Evolutionary conservation across 805 yeast genomes (phyloP), one percentile per base, ranked within the genome.

Genomic region (Wickerhamiella hasegawae): DNA sequence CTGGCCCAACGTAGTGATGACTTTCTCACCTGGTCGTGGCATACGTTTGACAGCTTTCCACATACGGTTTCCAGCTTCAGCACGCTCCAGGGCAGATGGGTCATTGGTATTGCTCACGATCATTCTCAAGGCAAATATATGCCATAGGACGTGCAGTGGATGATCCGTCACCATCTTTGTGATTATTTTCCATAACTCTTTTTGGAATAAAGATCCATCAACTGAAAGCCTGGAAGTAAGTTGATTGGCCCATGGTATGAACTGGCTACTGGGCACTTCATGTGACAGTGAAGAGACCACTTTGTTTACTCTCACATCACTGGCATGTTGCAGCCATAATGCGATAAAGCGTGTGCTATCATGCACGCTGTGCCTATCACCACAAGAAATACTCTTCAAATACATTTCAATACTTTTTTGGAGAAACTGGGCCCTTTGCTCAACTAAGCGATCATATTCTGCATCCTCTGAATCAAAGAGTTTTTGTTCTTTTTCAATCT

Each of bases 241-340:
- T 50, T 85, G 97, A 40, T 77, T 75, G 25, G 76, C 62, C 94
- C 96, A 85, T 0, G 83, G 69, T 4, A 81, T 62, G 35, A 83
- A 69, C 45, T 75, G 75, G 48, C 62, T 60, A 11, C 68, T 61
- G 0, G 92, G 78, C 15, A 81, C 54, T 0, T 34, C 32, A 0
- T 47, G 34, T 2, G 76, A 47, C 4, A 59, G 55, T 2, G 49
- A 44, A 11, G 47, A 46, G 8, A 79, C 58, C 6, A 55, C 45
- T 3, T 37, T 40, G 42, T 71, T 75, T 4, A 78, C 56, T 0
- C 48, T 52, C 1, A 54, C 64, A 23, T 62, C 61, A 4, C 52
- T 50, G 2, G 73, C 63, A 44, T 71, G 66, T 40, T 76, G 79
- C 27, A 87, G 61, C 93, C 96, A 87, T 9, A 87, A 53, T 0